Conservation (phyloP, 2,329 filamentous ascomycete genomes). For the Phaeosphaeria sp. region DNA sequence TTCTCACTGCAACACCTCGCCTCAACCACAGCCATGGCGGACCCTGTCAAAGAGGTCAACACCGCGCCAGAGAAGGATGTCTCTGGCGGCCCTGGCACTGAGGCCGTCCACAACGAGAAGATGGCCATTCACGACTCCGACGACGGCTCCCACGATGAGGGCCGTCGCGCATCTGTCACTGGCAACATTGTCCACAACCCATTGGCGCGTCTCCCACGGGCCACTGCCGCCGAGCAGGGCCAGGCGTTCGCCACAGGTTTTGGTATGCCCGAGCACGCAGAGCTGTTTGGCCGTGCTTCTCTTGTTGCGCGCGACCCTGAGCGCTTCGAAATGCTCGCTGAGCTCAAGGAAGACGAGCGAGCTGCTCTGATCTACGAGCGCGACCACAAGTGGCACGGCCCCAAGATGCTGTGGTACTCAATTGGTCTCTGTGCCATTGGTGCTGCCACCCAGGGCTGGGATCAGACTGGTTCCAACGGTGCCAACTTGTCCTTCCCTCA, state of each 20-base stretch:
- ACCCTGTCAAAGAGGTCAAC: not conserved
- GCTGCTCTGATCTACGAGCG: constrained; percentile 66
- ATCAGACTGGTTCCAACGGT: constrained; percentile 63
- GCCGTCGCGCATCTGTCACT: constrained; percentile 48
- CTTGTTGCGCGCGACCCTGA: constrained; percentile 75
- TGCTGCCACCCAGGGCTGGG: constrained; percentile 72
- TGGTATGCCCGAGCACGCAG: constrained; percentile 64
- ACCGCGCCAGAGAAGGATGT: constrained; percentile 6
- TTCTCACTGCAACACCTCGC: not conserved
- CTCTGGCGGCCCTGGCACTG: constrained; percentile 1
- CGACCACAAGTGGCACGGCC: constrained; percentile 68
- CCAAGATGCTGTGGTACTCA: constrained; percentile 68
- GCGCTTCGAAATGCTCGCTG: constrained; percentile 67
- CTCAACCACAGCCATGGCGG: constrained; percentile 2
- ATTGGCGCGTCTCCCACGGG: constrained; percentile 57
- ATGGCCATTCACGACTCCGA: constrained; percentile 1
- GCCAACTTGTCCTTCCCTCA: constrained; percentile 68
- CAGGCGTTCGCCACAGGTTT: constrained; percentile 68
- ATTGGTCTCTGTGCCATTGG: constrained; percentile 73
- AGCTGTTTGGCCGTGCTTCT: constrained; percentile 71
- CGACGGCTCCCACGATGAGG: not conserved
- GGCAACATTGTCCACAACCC: constrained; percentile 57
- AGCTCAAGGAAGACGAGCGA: constrained; percentile 67
- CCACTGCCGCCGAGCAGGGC: constrained; percentile 61
- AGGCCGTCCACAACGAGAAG: constrained; percentile 9